A percentile compares a stretch with the other conserved stretches of the same genome.
Evolutionary conservation across 2,329 filamentous ascomycete species (phyloP).

Genomic region (Arthroderma sp.): DNA sequence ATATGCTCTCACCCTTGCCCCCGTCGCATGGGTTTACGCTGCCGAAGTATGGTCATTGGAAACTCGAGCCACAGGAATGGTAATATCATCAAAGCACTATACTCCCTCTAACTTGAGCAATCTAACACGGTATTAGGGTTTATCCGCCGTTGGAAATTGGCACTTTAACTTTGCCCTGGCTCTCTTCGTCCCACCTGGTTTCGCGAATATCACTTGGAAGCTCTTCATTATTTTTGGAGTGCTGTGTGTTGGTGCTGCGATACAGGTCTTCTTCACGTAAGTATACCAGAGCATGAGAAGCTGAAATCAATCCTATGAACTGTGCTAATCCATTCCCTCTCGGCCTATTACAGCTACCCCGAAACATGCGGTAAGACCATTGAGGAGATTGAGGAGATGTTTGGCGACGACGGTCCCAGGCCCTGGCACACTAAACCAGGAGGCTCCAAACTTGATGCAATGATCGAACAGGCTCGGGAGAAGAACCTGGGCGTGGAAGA

Average conservation of each 20-base stretch:
- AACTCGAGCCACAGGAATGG: conserved; percentile 47
- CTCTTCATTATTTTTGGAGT: conserved; percentile 44
- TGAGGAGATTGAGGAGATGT: conserved; percentile 59
- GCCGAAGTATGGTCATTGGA: conserved; percentile 52
- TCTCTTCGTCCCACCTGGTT: conserved; percentile 6
- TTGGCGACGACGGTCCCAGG: conserved; percentile 19
- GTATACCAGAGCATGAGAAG: conserved; percentile 30
- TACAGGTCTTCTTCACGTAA: conserved; percentile 47
- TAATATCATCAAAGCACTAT: background rate
- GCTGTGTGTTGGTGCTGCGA: conserved; percentile 50
- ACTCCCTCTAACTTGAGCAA: background rate
- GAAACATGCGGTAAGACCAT: conserved; percentile 55
- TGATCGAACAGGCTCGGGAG: conserved; percentile 17
- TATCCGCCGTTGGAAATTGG: conserved; percentile 30
- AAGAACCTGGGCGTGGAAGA: conserved; percentile 6
- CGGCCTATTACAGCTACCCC: conserved; percentile 28
- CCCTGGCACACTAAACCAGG: conserved; percentile 23
- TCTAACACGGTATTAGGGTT: conserved; percentile 8
- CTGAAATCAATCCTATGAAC: conserved; percentile 48
- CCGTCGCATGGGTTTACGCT: conserved; percentile 53
- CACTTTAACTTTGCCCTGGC: conserved; percentile 6
- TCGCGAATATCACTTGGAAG: conserved; percentile 7
- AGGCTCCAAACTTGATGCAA: conserved; percentile 18
- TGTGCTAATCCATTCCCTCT: conserved; percentile 46
- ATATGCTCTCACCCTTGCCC: conserved; percentile 51